Evolutionary conservation across 2,329 filamentous ascomycete species (phyloP), one percentile per base, ranked within the genome.

Genomic region (Calonectria hawksworthii): DNA sequence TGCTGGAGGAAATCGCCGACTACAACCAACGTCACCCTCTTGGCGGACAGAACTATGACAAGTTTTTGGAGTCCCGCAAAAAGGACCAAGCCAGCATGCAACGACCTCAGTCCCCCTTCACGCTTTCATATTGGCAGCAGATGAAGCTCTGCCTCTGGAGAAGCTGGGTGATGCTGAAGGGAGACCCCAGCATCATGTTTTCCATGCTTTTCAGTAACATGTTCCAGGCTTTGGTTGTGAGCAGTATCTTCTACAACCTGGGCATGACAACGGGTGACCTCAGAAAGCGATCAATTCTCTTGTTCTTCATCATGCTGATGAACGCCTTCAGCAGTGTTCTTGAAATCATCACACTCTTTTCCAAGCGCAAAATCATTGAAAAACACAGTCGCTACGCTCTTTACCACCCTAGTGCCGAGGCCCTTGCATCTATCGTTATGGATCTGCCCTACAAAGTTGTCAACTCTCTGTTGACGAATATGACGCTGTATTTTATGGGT

Each of bases 401-500:
- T 0, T 84, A 84, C 51, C 81, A 84, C 7, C 82, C 82, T 0
- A 78, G 76, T 4, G 76, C 82, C 0, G 79, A 83, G 3, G 78
- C 81, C 0, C 28, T 80, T 1, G 69, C 79, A 0, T 68, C 73
- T 1, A 76, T 78, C 30, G 28, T 71, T 8, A 66, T 64, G 2
- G 79, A 80, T 32, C 38, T 80, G 1, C 79, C 79, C 0, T 75
- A 74, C 47, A 78, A 80, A 44, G 21, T 78, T 2, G 30, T 75
- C 23, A 78, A 79, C 26, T 28, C 68, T 0, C 66, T 90, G 2
- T 82, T 94, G 1, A 68, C 77, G 23, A 79, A 78, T 18, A 69
- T 71, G 0, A 76, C 89, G 1, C 82, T 94, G 0, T 94, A 94
- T 84, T 94, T 94, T 81, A 90, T 94, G 90, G 90, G 90, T 0